phyloP scores from a whole-genome alignment of 495 filamentous ascomycete species.

The Apodospora peruviana region DNA sequence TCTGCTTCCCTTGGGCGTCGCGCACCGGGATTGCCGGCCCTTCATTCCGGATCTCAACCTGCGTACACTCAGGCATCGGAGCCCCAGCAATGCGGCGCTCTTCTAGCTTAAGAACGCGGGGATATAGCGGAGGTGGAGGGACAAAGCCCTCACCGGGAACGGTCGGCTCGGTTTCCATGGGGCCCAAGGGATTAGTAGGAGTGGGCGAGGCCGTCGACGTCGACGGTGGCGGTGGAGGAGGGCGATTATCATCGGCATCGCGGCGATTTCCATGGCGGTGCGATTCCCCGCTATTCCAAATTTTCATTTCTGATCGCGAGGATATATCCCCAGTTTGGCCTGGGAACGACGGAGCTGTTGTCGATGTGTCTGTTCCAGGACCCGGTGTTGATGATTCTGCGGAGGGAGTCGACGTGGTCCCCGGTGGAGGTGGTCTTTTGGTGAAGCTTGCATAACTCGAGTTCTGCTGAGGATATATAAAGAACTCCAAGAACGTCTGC shows the following conservation, averaged over 20 bases:
- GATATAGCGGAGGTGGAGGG: conserved; percentile 43
- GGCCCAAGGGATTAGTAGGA: conserved; percentile 8
- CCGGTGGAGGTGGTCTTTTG: not conserved
- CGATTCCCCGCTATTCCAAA: too few species aligned
- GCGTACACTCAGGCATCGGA: conserved; percentile 49
- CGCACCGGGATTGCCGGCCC: conserved; percentile 32
- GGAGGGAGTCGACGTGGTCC: not conserved
- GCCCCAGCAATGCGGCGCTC: conserved; percentile 58
- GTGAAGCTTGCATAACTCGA: conserved; percentile 25
- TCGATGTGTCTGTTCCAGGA: not conserved
- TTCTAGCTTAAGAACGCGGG: conserved; percentile 71
- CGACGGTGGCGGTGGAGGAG: conserved; percentile 3
- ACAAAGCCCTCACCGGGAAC: conserved; percentile 5
- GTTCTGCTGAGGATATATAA: conserved; percentile 69
- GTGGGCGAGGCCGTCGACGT: conserved; percentile 6
- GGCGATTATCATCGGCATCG: too few species aligned
- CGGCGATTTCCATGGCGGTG: too few species aligned
- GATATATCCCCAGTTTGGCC: too few species aligned
- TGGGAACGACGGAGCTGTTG: not conserved
- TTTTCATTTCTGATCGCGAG: too few species aligned
- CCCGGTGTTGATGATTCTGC: not conserved
- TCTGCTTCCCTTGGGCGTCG: conserved; percentile 33
- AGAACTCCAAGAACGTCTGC: conserved; percentile 70
- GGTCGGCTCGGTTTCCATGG: conserved; percentile 6
- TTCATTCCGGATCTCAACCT: conserved; percentile 56